Percentiles rank a stretch among this genome's conserved stretches.
Evolutionary conservation across 2,329 filamentous ascomycete genomes (phyloP).

Genomic region (Clathrospora elynae): DNA sequence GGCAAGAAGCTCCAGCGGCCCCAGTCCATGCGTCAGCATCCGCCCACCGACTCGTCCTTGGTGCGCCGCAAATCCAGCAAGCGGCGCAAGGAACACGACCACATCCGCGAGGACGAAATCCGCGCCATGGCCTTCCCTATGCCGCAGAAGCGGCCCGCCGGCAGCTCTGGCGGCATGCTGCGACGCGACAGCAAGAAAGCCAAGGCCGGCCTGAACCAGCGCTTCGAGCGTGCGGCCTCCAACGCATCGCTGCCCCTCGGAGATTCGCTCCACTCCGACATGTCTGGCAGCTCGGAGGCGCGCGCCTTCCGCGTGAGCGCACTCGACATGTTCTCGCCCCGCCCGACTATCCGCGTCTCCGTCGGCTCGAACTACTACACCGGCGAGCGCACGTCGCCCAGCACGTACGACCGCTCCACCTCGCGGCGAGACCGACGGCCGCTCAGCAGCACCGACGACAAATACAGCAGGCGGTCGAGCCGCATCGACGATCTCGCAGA

Average conservation of each 20-base stretch:
- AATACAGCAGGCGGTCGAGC: slow-evolving; percentile 64
- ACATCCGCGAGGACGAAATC: slow-evolving; percentile 83
- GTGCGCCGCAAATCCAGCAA: slow-evolving; percentile 74
- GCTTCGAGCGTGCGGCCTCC: slow-evolving; percentile 67
- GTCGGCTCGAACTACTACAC: slow-evolving; percentile 64
- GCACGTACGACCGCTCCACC: slow-evolving; percentile 54
- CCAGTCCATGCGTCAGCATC: slow-evolving; percentile 63
- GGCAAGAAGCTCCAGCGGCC: slow-evolving; percentile 53
- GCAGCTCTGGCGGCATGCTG: slow-evolving; percentile 64
- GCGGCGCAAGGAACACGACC: slow-evolving; percentile 67
- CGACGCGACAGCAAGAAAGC: slow-evolving; percentile 70
- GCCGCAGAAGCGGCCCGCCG: slow-evolving; percentile 66
- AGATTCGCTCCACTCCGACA: slow-evolving; percentile 75
- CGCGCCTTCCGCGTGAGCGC: slow-evolving; percentile 80
- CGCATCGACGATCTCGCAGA: slow-evolving; percentile 75
- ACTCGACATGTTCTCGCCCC: slow-evolving; percentile 80
- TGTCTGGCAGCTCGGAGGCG: slow-evolving; percentile 75
- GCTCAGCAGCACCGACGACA: slow-evolving; percentile 52
- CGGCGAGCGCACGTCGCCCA: slow-evolving; percentile 38
- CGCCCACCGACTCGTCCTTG: slow-evolving; percentile 61
- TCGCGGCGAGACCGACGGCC: slow-evolving; percentile 58
- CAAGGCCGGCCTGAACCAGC: slow-evolving; percentile 60
- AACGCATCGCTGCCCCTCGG: slow-evolving; percentile 76
- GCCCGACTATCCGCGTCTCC: slow-evolving; percentile 79
- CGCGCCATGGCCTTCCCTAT: slow-evolving; percentile 77